Evolutionary conservation across 495 filamentous ascomycete species (phyloP), one percentile per base, ranked within the genome.

Genomic region (Astrothelium macrocarpum): DNA sequence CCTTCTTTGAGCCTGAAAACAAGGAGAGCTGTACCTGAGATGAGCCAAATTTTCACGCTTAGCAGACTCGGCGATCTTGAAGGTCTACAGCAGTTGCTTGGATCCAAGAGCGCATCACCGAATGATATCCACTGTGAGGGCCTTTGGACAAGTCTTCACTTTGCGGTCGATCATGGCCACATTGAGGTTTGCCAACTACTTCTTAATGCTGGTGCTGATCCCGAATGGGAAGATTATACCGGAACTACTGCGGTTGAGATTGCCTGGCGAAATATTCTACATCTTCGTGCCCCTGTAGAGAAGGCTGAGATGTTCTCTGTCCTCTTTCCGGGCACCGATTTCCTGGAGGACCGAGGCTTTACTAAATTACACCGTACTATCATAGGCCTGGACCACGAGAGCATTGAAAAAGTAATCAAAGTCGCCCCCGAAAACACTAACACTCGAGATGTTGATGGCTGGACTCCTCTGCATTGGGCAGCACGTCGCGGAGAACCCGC

Each of bases 141-240:
- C 9, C 20, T 28, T 5, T 56, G 49, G 23, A 28, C 23, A 9
- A 7, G 23, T n/a, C 29, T 56, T 5, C 49, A 56, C 16, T 56
- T 56, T 56, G 49, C 49, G 9, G 20, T 20, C 5, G 49, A 56
- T 29, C 49, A 56, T 56, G 49, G 49, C 11, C 49, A 56, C 26
- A 20, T 56, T 20, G 49, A 56, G 49, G 49, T 56, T 56, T 56
- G 49, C 16, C 49, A 56, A 56, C 16, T 56, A 29, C 49, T 56
- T 29, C 25, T 56, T 2, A 56, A 56, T 56, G 49, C 49, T 56
- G 49, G 49, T 20, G 49, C 49, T 10, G 49, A 56, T 56, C 49
- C 49, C 25, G 49, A 56, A 29, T 56, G 49, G 49, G 49, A 56
- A 56, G 49, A 56, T 56, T 56, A 56, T 20, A 56, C 49, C 2